Evolutionary conservation across 2,329 filamentous ascomycete genomes (phyloP), one percentile per base, ranked within the genome.

Genomic region (Colletotrichum sp.): DNA sequence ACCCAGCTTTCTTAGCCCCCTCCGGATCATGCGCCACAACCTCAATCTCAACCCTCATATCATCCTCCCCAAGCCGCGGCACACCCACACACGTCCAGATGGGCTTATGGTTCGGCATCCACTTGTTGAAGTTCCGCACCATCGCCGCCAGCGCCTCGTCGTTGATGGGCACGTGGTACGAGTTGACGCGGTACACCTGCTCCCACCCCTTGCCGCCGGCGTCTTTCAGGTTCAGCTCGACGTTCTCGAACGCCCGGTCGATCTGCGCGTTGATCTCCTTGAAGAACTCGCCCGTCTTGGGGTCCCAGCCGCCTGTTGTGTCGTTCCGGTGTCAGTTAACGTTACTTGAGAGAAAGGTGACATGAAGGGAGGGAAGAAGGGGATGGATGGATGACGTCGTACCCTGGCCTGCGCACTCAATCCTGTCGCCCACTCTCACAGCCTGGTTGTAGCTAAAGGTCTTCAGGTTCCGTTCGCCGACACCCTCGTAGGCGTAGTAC

Each of bases 1-100:
- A 59, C 16, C 25, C 65, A 32, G n/a, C 36, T 6, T 66, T 63
- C 8, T 9, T 16, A 8, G 85, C 85, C 2, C 83, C 85, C 25
- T 87, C 85, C 1, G 78, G 80, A 75, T 85, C 86, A 81, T 89
- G 82, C 1, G 89, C 89, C 11, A 84, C 83, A 12, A 91, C 90
- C 81, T 93, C 91, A 81, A 93, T 89, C 83, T 93, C 91, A 5
- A 93, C 86, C 27, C 84, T 81, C 91, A 93, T 93, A 36, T 85
- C 86, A 32, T 87, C 85, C 72, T 85, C 81, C 0, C 84, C 90
- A 8, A 93, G 80, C 39, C 83, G 78, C 2, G 83, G 78, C 2
- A 92, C 90, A 0, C 88, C 90, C 16, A 92, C 82, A 72, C 82
- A 85, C 0, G 90, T 92, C 88, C 88, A 90, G 2, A 90, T 83